phyloP scores from a whole-genome alignment of 2,329 filamentous ascomycete species.

The Pleoardoris graminearum region DNA sequence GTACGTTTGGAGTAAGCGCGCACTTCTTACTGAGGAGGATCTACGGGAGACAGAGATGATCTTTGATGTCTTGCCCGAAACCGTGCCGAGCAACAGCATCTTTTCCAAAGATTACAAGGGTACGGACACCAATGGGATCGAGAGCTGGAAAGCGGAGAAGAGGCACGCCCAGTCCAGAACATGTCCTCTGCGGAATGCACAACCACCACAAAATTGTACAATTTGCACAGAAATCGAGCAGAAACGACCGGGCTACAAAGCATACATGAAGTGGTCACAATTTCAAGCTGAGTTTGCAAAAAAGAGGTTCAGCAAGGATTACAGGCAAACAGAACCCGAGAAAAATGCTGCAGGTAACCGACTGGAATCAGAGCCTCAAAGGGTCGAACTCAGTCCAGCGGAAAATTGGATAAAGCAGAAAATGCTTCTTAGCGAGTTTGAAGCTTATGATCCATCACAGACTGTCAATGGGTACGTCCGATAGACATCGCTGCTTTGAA shows the following conservation, averaged over 20 bases:
- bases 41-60: slow-evolving; percentile 63
- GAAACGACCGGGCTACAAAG: background rate
- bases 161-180: background rate
- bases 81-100: slow-evolving; percentile 43
- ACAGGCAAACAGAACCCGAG: background rate
- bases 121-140: background rate
- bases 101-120: slow-evolving; percentile 57
- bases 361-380: slow-evolving; percentile 15
- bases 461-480: slow-evolving; percentile 57
- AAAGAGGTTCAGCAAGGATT: background rate
- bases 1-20: slow-evolving; percentile 67
- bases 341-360: slow-evolving; percentile 8
- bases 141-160: background rate
- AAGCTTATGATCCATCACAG: slow-evolving; percentile 58
- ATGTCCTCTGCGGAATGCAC: no score
- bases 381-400: slow-evolving; percentile 21
- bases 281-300: slow-evolving; percentile 43
- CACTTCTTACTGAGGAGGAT: slow-evolving; percentile 49
- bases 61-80: slow-evolving; percentile 56
- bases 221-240: background rate
- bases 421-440: slow-evolving; percentile 63
- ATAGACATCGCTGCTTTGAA: background rate
- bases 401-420: slow-evolving; percentile 64
- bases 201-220: background rate
- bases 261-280: slow-evolving; percentile 7